phyloP scores from a whole-genome alignment of 768 basidiomycete genomes.

The Psilocybe cubensis region DNA sequence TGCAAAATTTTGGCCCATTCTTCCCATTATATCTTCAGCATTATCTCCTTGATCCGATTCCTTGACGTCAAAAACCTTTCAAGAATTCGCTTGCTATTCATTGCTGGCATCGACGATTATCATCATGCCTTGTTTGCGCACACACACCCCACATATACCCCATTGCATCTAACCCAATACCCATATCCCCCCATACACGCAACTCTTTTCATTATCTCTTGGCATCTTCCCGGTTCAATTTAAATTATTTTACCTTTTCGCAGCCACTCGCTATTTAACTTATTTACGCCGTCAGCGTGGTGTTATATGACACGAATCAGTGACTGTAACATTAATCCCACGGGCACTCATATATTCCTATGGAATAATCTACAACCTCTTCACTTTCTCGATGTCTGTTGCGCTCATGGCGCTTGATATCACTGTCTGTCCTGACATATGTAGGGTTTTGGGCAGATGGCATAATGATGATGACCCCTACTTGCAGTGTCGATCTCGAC shows the following conservation, averaged over 20 bases:
- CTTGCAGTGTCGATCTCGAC: slow-evolving; percentile 28
- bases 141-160: neutral
- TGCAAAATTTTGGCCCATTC: neutral
- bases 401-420: slow-evolving; percentile 12
- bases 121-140: neutral
- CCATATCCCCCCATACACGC: neutral
- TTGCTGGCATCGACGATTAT: neutral
- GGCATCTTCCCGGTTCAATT: neutral
- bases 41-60: neutral
- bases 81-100: neutral
- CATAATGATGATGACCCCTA: slow-evolving; percentile 47
- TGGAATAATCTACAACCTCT: slow-evolving; percentile 30
- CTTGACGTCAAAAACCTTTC: neutral
- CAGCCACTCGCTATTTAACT: neutral
- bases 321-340: slow-evolving; percentile 25
- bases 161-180: neutral
- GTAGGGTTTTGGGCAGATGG: slow-evolving; percentile 30
- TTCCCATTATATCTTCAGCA: neutral
- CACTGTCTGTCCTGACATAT: slow-evolving; percentile 13
- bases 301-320: neutral
- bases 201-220: neutral
- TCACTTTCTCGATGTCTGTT: slow-evolving; percentile 9
- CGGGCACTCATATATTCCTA: slow-evolving; percentile 38
- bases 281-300: neutral
- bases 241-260: neutral